Base-by-base conservation (phyloP, 352 stramenopile genomes). In the Phytophthora pistaciae region DNA sequence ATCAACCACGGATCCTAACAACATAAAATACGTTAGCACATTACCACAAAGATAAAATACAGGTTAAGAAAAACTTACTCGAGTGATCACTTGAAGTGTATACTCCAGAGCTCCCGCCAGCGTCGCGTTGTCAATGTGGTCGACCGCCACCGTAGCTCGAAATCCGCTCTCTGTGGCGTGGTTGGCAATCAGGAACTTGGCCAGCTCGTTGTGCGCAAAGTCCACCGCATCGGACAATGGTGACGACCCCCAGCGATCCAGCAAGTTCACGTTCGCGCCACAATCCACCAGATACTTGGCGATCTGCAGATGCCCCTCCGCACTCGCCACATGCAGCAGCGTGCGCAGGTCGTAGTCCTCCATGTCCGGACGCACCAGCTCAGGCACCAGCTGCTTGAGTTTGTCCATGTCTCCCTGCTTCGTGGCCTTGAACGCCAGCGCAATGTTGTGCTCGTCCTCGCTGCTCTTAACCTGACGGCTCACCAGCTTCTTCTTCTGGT, bases 191-290 rank as follows among this genome's bases (percentile, higher is more conserved):
- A 95, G 63, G 27, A 90, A 92, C 21, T 84, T 80, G 3, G 88
- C 88, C 13, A 95, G 61, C 5, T 91, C 74, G 57, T 93, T 93
- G 67, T 95, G 88, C 0, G 87, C 87, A 64, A 95, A 95, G 68
- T 91, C 79, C 5, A 94, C 79, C 0, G 88, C 88, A 54, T 95
- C 88, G 0, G 87, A 89, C 16, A 95, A 67, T 3, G 88, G 77
- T 0, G 88, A 93, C 14, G 81, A 93, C 4, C 87, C 84, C 87
- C 87, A 95, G 56, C 88, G 87, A 69, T 95, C 88, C 11, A 95
- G 62, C 38, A 91, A 58, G 36, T 95, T 95, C 14, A 95, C 86
- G 25, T 93, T 92, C 3, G 87, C 87, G 1, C 85, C 87, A 20
- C 82, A 90, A 6, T 84, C 75, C 1, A 95, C 81, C 20, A 95